Evolutionary conservation across 2,329 filamentous ascomycete genomes (phyloP).

Genomic region (Pseudogymnoascus sp.): DNA sequence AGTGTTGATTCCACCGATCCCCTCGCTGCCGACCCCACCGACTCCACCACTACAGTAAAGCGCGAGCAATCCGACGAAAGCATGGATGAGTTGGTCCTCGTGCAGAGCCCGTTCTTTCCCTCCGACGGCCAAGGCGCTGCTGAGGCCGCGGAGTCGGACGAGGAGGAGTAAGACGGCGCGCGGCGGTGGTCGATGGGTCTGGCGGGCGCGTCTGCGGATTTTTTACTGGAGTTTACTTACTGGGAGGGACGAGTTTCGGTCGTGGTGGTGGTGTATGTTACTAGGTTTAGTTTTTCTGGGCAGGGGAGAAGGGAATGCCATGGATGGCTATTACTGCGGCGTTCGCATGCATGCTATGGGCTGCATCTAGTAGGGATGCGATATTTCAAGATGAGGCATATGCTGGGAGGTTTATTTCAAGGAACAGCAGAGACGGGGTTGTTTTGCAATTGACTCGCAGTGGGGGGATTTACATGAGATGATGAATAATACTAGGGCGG

Average conservation of each 20-base stretch:
- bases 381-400: neutral
- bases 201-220: too few relatives aligned
- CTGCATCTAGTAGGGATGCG: neutral
- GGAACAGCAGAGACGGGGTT: too few relatives aligned
- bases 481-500: neutral
- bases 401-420: neutral
- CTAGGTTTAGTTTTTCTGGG: neutral
- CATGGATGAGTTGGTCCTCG: neutral
- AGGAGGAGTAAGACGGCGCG: neutral
- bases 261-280: neutral
- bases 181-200: too few relatives aligned
- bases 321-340: neutral
- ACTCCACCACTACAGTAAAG: neutral
- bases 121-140: too few relatives aligned
- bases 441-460: too few relatives aligned
- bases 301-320: neutral
- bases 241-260: neutral
- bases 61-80: neutral
- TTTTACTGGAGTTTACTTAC: neutral
- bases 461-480: neutral
- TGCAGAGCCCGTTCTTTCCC: neutral
- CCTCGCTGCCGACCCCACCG: too few relatives aligned
- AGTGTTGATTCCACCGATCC: too few relatives aligned
- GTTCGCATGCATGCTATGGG: neutral
- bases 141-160: neutral